Base-by-base conservation (phyloP, 768 basidiomycete species). In the Melanogaster broomeanus region DNA sequence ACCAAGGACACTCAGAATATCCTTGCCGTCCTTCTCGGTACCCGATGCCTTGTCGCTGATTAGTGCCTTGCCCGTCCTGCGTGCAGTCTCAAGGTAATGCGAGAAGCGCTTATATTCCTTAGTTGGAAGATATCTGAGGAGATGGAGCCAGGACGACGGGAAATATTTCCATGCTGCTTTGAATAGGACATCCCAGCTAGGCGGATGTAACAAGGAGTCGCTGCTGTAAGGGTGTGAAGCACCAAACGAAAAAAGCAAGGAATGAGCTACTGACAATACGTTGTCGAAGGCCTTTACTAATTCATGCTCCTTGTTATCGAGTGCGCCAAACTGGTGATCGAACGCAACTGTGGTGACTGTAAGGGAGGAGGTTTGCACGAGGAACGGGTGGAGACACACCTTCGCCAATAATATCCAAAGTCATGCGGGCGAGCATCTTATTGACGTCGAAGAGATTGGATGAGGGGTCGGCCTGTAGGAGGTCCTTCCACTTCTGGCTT, bases 1-100 rank as follows among this genome's bases (percentile, higher is more conserved):
- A 65, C 68, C 60, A 0, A 72, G 59, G 24, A 72, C 57, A 33
- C 69, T 72, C 60, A 72, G 65, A 19, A 71, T 64, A 47, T 70
- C 71, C 50, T 61, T 67, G 4, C 53, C 49, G 19, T 61, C 62
- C 40, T 65, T 64, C 24, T 58, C 57, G 13, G 60, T 55, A 6
- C 54, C 53, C 9, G 52, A 47, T 0, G 52, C 40, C 11, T 67
- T 64, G 42, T 61, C 54, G 13, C 48, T 45, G 30, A 72, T 48
- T 4, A 72, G 51, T 6, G 43, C 45, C 22, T 53, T 51, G 13
- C 67, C 57, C 12, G 68, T 60, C 3, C 43, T 49, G 45, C 56
- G 58, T 40, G 69, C 62, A 19, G 61, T 52, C 3, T 49, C 31
- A 21, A 66, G 45, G 11, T 67, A 67, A 25, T 42, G 35, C 15